phyloP scores from a whole-genome alignment of 257 asterid species.

The Fraxinus americana region DNA sequence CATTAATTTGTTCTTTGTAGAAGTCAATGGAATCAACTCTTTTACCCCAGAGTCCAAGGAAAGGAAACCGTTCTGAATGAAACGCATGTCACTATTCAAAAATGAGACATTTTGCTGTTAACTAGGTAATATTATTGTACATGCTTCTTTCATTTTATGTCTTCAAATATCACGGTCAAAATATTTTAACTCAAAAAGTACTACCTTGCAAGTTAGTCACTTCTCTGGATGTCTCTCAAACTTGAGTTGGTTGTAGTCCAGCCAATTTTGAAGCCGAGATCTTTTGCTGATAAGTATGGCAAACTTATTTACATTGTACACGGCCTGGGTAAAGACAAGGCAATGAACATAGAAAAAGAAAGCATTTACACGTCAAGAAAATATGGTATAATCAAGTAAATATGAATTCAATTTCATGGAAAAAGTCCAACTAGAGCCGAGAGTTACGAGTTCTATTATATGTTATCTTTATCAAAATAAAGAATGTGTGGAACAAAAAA shows the following conservation, averaged over 20 bases:
- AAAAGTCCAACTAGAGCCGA: background rate
- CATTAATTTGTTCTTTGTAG: slow-evolving; percentile 61
- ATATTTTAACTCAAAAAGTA: no score
- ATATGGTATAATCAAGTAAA: background rate
- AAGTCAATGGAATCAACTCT: slow-evolving; percentile 79
- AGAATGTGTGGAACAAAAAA: background rate
- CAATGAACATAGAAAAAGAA: slow-evolving; percentile 13
- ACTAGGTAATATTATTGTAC: background rate
- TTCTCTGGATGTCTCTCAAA: slow-evolving; percentile 56
- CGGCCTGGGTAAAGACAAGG: slow-evolving; percentile 36
- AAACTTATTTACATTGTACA: slow-evolving; percentile 1
- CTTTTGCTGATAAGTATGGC: slow-evolving; percentile 33
- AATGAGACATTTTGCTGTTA: background rate
- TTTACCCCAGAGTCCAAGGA: slow-evolving; percentile 79
- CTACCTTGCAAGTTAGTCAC: no score
- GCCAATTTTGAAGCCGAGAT: slow-evolving; percentile 64
- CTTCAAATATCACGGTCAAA: no score
- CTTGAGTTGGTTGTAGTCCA: slow-evolving; percentile 89
- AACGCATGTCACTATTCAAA: slow-evolving; percentile 1
- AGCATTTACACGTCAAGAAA: background rate
- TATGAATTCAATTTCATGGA: background rate
- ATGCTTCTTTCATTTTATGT: background rate
- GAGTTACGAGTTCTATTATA: no score
- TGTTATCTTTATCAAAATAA: background rate
- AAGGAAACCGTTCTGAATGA: slow-evolving; percentile 72